Base-by-base conservation (phyloP, 2,329 filamentous ascomycete species). In the Exophiala sideris region DNA sequence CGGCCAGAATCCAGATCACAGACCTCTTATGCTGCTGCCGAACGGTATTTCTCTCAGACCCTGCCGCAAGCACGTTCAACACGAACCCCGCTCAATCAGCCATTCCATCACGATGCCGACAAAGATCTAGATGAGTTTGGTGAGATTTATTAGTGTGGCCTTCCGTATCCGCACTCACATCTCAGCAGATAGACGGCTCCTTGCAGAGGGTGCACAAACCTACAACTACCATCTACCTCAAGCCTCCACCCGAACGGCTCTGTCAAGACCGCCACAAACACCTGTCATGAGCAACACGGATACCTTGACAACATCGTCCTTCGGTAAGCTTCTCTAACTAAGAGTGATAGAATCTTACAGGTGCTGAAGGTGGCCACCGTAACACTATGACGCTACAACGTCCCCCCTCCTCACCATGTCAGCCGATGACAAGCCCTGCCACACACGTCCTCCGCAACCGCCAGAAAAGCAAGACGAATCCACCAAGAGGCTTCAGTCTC, bases 11-110 rank as follows among this genome's bases (percentile, higher is more conserved):
- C n/a, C 12, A 8, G 14, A n/a, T 18, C 45, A 41, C 45, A 11
- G 33, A 35, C 36, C 14, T 9, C 41, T 24, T 32, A 44, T 14
- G n/a, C 21, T 3, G 21, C 40, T 21, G 16, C 40, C 12, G 14
- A 42, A 12, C 14, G 40, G 20, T 21, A 42, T 12, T 21, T 21
- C 9, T 66, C 64, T 59, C 69, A 65, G 8, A 68, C 68, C 54
- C 64, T 57, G 44, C 60, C 57, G 33, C 14, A 45, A 29, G 16
- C 16, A 41, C 6, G n/a, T 12, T n/a, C 34, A 18, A 33, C 3
- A 46, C 36, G 34, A 20, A 33, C 21, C 38, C 34, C 36, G 7
- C 46, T 51, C 41, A 29, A 49, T 11, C 45, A 42, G 12, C 34
- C 14, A 16, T 42, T 48, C 2, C 18, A 14, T 42, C 38, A 21